Evolutionary conservation across 2,329 filamentous ascomycete genomes (phyloP).

Genomic region (Stemphylium vesicarium): DNA sequence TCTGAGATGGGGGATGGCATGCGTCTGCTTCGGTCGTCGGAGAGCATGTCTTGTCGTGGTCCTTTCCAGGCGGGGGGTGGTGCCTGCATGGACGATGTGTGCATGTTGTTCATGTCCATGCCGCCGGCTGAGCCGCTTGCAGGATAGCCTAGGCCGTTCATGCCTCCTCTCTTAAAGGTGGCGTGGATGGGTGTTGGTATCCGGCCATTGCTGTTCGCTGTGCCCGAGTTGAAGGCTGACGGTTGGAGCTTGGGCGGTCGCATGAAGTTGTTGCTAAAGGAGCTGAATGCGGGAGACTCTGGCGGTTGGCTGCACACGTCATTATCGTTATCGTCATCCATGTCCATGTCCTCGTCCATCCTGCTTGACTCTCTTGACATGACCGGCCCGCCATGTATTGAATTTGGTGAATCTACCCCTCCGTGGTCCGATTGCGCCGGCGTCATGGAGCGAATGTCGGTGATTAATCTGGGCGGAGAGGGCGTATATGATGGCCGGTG

Average conservation of each 20-base stretch:
- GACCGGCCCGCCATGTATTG: constrained; percentile 25
- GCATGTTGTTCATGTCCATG: constrained; percentile 21
- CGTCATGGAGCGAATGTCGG: constrained; percentile 39
- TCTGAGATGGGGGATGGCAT: constrained; percentile 52
- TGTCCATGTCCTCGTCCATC: constrained; percentile 45
- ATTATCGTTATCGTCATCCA: constrained; percentile 44
- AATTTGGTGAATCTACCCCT: constrained; percentile 36
- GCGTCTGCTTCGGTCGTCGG: constrained; percentile 36
- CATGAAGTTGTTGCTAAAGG: constrained; percentile 34
- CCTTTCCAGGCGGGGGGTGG: constrained; percentile 31
- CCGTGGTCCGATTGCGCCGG: constrained; percentile 38
- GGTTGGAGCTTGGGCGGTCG: constrained; percentile 45
- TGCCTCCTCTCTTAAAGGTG: constrained; percentile 40
- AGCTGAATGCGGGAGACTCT: constrained; percentile 41
- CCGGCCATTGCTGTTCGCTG: constrained; percentile 31
- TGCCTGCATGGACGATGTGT: constrained; percentile 21
- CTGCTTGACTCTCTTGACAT: constrained; percentile 30
- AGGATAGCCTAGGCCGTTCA: constrained; percentile 38
- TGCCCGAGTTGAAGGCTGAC: constrained; percentile 32
- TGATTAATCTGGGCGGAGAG: constrained; percentile 35
- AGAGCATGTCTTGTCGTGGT: constrained; percentile 16
- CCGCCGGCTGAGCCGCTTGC: constrained; percentile 38
- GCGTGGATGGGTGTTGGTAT: constrained; percentile 51
- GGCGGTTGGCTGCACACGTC: constrained; percentile 44
- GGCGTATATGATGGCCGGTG: constrained; percentile 32